Evolutionary conservation across 139 green algal genomes (phyloP).

Genomic region (Coelastrella sp.): DNA sequence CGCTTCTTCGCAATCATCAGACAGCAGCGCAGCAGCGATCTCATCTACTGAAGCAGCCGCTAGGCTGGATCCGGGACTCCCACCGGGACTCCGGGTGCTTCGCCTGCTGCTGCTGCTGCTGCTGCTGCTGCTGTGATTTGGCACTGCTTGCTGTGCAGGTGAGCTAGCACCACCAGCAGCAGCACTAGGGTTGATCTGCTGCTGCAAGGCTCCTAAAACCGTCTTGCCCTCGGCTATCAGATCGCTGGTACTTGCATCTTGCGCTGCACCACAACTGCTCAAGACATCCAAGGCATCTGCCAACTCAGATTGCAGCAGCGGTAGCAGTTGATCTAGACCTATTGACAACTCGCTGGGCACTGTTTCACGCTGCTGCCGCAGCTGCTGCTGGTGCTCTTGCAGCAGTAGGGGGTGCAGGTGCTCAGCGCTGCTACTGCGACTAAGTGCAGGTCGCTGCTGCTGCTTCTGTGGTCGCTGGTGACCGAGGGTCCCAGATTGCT

Average conservation of each 20-base stretch:
- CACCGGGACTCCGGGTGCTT: background rate
- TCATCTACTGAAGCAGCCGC: constrained; percentile 25
- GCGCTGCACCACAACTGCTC: background rate
- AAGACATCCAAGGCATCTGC: background rate
- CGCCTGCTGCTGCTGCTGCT: too few relatives aligned
- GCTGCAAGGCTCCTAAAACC: background rate
- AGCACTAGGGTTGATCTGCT: background rate
- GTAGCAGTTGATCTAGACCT: constrained; percentile 1
- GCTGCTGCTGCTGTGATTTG: constrained; percentile 1
- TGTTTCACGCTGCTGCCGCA: background rate
- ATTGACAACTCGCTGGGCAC: background rate
- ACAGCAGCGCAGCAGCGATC: constrained; percentile 31
- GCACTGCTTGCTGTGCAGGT: background rate
- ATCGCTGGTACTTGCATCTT: background rate
- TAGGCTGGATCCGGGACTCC: background rate
- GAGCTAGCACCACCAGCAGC: background rate
- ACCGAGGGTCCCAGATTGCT: background rate
- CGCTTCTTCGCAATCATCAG: constrained; percentile 39
- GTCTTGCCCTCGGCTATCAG: background rate
- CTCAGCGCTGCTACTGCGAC: background rate
- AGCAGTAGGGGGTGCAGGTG: too few relatives aligned
- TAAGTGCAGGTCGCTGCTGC: background rate
- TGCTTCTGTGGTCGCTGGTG: background rate
- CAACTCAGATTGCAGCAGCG: constrained; percentile 25
- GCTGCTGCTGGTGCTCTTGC: constrained; percentile 5